Percentiles rank a stretch among this genome's conserved stretches.
Evolutionary conservation across 2,329 filamentous ascomycete species (phyloP).

Genomic region (Pseudocercospora fijiensis): DNA sequence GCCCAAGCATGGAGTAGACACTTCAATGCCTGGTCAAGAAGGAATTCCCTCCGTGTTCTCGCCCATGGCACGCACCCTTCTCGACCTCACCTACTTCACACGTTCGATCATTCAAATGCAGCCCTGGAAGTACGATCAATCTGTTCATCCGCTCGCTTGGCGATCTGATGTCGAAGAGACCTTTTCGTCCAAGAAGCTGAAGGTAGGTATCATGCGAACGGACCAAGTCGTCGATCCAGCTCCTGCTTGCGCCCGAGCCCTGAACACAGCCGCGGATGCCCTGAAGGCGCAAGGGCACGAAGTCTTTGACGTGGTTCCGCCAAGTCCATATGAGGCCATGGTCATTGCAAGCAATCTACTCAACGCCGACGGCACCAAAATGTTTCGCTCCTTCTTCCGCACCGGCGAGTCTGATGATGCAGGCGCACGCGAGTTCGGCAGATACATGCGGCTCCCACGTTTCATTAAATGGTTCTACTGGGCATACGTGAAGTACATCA

Average conservation of each 20-base stretch:
- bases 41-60: constrained; percentile 86
- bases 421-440: constrained; percentile 72
- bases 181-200: constrained; percentile 62
- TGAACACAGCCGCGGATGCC: constrained; percentile 68
- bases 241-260: constrained; percentile 75
- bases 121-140: constrained; percentile 86
- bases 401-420: constrained; percentile 76
- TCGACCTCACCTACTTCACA: constrained; percentile 82
- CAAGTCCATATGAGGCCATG: constrained; percentile 68
- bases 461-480: constrained; percentile 83
- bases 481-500: constrained; percentile 82
- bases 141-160: constrained; percentile 83
- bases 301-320: constrained; percentile 59
- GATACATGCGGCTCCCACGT: constrained; percentile 69
- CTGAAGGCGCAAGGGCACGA: constrained; percentile 72
- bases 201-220: constrained; percentile 73
- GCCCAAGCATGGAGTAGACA: constrained; percentile 80
- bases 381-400: constrained; percentile 73
- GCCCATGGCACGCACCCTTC: constrained; percentile 84
- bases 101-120: constrained; percentile 73
- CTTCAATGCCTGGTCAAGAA: constrained; percentile 90
- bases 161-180: constrained; percentile 60
- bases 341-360: constrained; percentile 75
- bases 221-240: constrained; percentile 76
- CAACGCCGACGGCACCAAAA: constrained; percentile 79